Base-by-base conservation (phyloP, 306 rosid species). In the Cucurbita argyrosperma region DNA sequence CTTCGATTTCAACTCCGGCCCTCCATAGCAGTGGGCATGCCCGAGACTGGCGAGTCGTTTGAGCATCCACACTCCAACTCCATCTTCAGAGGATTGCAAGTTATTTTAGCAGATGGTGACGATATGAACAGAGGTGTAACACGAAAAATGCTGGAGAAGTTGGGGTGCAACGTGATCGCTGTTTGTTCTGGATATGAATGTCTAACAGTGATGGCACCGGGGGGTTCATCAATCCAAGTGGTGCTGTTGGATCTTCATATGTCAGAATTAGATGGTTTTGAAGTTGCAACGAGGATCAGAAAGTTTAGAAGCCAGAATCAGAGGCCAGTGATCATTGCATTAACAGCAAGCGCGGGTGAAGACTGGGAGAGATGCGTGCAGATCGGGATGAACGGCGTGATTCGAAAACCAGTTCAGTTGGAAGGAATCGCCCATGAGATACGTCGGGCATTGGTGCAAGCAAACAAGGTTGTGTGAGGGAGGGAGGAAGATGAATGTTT, bases 121-220 rank as follows among this genome's bases (percentile, higher is more conserved):
- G 90, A 95, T 61, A 84, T 91, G 82, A 95, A 95, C 87, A 84
- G 99, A 77, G 96, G 85, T 5, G 99, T 95, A 75, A 95, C 96
- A 5, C 84, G 82, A 50, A 91, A 60, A 75, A 79, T 89, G 88
- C 97, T 95, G 21, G 96, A 88, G 84, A 95, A 88, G 82, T 83
- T 95, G 37, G 99, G 99, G 18, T 95, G 99, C 80, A 52, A 18
- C 4, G 99, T 95, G 10, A 90, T 89, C 14, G 74, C 90, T 3
- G 91, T 88, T 58, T 85, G 96, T 53, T 84, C 97, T 4, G 99
- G 97, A 76, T 88, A 84, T 7, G 99, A 95, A 74, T 95, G 99
- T 81, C 97, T 95, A 19, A 19, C 89, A 42, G 72, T 83, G 7
- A 65, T 89, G 72, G 90, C 93, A 62, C 84, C 91, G 0, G 63